Percentiles rank a stretch among this genome's conserved stretches.
Conservation (phyloP, 768 basidiomycete species). For the Suillus americanus region DNA sequence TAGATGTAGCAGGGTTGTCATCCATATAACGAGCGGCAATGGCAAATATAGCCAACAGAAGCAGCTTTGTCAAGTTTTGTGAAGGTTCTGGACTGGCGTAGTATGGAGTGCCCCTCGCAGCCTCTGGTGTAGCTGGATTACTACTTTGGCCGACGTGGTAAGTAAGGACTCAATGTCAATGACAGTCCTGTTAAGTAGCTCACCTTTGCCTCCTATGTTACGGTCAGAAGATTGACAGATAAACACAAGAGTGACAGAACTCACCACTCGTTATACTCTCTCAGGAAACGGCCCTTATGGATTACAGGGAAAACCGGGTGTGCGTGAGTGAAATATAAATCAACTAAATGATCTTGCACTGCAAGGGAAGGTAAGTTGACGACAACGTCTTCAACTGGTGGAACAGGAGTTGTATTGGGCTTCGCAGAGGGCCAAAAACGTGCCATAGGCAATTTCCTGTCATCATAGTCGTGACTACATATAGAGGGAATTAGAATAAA, state of each 20-base stretch:
- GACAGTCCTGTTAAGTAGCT: slow-evolving; percentile 2
- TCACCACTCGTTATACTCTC: slow-evolving; percentile 59
- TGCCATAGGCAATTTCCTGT: slow-evolving; percentile 72
- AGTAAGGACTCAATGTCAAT: slow-evolving; percentile 14
- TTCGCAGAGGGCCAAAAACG: slow-evolving; percentile 69
- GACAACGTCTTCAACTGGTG: slow-evolving; percentile 43
- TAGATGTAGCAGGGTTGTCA: slow-evolving; percentile 41
- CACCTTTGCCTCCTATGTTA: slow-evolving; percentile 28
- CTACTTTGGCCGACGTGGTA: slow-evolving; percentile 28
- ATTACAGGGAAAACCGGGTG: slow-evolving; percentile 84
- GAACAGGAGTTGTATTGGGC: slow-evolving; percentile 35
- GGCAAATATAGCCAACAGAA: slow-evolving; percentile 80
- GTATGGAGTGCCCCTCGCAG: slow-evolving; percentile 12
- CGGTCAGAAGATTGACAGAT: slow-evolving; percentile 8
- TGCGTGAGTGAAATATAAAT: slow-evolving; percentile 79
- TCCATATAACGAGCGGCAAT: slow-evolving; percentile 74
- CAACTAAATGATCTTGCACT: slow-evolving; percentile 66
- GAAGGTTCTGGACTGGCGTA: slow-evolving; percentile 43
- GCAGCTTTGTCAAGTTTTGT: slow-evolving; percentile 63
- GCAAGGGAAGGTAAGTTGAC: slow-evolving; percentile 58
- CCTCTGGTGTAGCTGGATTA: slow-evolving; percentile 35
- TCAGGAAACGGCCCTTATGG: slow-evolving; percentile 68
- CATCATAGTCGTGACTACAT: slow-evolving; percentile 15
- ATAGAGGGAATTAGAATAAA: slow-evolving; percentile 13
- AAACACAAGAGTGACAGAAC: slow-evolving; percentile 10